These are phyloP conservation scores for Trichoderma gamsii DNA, from an alignment of 495 filamentous ascomycete species.

Conservation along the genomic window DNA sequence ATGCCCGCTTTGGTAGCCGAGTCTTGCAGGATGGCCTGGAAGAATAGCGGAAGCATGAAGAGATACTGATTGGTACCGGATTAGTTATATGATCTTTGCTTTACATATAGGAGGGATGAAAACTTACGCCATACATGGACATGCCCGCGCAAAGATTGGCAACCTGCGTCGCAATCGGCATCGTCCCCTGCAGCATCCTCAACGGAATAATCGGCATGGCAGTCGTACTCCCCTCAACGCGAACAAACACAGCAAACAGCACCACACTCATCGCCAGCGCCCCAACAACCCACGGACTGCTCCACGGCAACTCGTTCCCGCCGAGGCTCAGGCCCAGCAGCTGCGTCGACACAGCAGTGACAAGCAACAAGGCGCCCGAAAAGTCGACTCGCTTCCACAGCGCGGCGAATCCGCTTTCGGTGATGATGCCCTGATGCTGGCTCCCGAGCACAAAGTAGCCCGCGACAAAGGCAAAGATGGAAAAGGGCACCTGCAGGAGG, in stretches of 20 bases:
- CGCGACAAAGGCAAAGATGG: constrained; percentile 41
- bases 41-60: constrained; percentile 59
- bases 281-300: constrained; percentile 41
- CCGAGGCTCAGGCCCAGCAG: constrained; percentile 51
- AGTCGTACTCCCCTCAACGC: constrained; percentile 45
- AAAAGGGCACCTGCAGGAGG: constrained; percentile 42
- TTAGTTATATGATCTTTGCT: background rate
- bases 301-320: constrained; percentile 53
- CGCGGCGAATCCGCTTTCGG: constrained; percentile 27
- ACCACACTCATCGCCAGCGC: constrained; percentile 42
- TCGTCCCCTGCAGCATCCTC: constrained; percentile 45
- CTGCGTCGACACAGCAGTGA: constrained; percentile 46
- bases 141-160: constrained; percentile 53
- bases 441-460: constrained; percentile 44
- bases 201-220: constrained; percentile 51
- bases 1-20: constrained; percentile 55
- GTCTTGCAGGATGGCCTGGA: constrained; percentile 57
- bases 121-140: constrained; percentile 50
- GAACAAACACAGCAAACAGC: constrained; percentile 40
- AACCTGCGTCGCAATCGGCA: constrained; percentile 46
- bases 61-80: constrained; percentile 48
- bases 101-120: constrained; percentile 5
- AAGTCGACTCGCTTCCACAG: constrained; percentile 51
- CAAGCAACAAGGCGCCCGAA: constrained; percentile 42
- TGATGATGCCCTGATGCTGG: constrained; percentile 18